These are phyloP conservation scores for Phalaenopsis aphrodite DNA, from an alignment of 106 monocot species.

Conservation along the genomic window DNA sequence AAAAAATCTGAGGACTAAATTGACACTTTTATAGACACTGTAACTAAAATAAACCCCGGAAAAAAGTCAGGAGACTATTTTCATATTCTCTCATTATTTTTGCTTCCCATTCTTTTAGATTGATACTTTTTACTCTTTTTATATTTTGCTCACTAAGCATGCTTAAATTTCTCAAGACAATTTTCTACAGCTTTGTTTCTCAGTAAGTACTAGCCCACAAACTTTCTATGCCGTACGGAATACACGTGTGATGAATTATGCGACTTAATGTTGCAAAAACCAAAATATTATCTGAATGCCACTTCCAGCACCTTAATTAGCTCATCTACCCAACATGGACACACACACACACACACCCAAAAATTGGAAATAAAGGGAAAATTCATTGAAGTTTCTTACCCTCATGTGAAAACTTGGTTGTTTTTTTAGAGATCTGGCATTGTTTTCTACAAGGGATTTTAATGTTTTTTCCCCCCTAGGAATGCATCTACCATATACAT, in stretches of 20 bases:
- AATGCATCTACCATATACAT: background rate
- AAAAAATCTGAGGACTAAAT: too few species aligned
- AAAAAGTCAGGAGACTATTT: too few species aligned
- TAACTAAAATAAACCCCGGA: too few species aligned
- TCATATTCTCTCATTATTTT: too few species aligned
- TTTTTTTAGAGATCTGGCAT: too few species aligned
- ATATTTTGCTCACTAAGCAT: background rate
- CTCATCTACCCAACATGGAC: background rate
- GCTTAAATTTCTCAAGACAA: background rate
- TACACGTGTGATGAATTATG: background rate
- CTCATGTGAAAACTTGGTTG: background rate
- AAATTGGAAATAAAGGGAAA: background rate
- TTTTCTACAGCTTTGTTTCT: background rate
- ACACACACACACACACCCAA: background rate
- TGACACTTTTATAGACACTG: too few species aligned
- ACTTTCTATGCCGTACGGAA: background rate
- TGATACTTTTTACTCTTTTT: background rate
- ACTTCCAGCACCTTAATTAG: background rate
- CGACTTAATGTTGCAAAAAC: background rate
- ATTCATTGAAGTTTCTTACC: too few species aligned
- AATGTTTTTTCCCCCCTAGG: background rate
- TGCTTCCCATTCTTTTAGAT: too few species aligned
- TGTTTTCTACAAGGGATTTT: background rate
- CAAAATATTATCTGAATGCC: too few species aligned
- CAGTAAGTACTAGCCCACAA: background rate